Evolutionary conservation across 345 rosid species (phyloP).

Genomic region (rapeseed (Brassica napus)): DNA sequence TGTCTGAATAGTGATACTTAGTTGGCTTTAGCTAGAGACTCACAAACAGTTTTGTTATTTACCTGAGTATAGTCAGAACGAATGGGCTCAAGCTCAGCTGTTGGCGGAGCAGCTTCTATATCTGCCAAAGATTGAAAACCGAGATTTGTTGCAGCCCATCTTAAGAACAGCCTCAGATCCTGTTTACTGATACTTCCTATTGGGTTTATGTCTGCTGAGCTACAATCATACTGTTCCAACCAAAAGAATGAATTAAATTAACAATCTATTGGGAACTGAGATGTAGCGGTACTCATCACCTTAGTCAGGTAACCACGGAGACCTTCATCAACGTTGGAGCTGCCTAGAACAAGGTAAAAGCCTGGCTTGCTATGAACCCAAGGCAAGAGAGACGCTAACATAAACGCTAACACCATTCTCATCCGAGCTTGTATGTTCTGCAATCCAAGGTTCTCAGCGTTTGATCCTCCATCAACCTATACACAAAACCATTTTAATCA

Average conservation of each 20-base stretch:
- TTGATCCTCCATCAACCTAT: constrained; percentile 90
- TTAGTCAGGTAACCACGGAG: constrained; percentile 93
- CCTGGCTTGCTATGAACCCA: constrained; percentile 93
- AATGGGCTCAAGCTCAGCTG: constrained; percentile 94
- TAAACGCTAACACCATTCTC: constrained; percentile 93
- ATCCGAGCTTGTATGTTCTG: constrained; percentile 95
- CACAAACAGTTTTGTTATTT: constrained; percentile 6
- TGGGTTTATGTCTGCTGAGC: constrained; percentile 96
- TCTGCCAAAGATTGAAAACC: constrained; percentile 87
- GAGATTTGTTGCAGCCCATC: constrained; percentile 88
- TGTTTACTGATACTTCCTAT: constrained; percentile 92
- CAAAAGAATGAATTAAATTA: constrained; percentile 18
- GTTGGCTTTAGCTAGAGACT: neutral
- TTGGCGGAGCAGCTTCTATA: constrained; percentile 95
- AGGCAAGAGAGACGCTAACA: constrained; percentile 90
- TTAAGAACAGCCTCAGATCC: constrained; percentile 78
- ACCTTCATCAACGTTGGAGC: constrained; percentile 95
- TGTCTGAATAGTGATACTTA: neutral
- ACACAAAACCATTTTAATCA: constrained; percentile 17
- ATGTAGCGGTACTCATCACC: constrained; percentile 46
- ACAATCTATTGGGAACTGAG: neutral
- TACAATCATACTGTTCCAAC: constrained; percentile 82
- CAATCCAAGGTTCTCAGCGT: constrained; percentile 77
- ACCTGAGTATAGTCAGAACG: constrained; percentile 92
- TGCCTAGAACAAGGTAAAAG: constrained; percentile 90